Conservation (phyloP, 106 monocot genomes). For the Triglochin maritima region DNA sequence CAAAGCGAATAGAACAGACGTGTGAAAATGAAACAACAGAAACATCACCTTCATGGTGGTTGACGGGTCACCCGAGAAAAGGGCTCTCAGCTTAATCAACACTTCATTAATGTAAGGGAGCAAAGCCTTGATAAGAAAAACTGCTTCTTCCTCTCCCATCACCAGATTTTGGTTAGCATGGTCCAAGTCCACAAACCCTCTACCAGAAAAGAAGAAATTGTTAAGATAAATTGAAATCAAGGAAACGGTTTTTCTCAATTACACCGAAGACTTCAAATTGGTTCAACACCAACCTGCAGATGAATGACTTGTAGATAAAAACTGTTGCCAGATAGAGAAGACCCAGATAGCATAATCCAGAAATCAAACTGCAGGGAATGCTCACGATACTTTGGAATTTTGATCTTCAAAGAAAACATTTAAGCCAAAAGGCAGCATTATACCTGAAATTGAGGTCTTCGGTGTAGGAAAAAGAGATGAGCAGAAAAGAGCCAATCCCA, state of each 20-base stretch:
- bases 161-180: constrained; percentile 19
- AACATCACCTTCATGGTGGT: constrained; percentile 83
- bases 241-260: neutral
- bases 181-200: constrained; percentile 29
- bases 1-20: neutral
- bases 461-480: constrained; percentile 38
- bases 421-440: neutral
- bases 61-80: constrained; percentile 84
- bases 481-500: constrained; percentile 32
- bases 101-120: constrained; percentile 86
- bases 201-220: constrained; percentile 8
- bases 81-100: constrained; percentile 48
- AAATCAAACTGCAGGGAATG: constrained; percentile 49
- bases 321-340: constrained; percentile 63
- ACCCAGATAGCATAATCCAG: constrained; percentile 63
- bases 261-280: neutral
- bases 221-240: neutral
- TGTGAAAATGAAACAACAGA: neutral
- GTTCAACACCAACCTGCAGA: constrained; percentile 36
- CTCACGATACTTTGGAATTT: constrained; percentile 7
- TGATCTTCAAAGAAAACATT: constrained; percentile 18
- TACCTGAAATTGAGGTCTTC: constrained; percentile 40
- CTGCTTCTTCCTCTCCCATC: constrained; percentile 86
- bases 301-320: constrained; percentile 68
- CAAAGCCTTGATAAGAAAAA: constrained; percentile 39